Evolutionary conservation across 192 early-diverging fungal species (phyloP).

Genomic region (Backusella australiensis): DNA sequence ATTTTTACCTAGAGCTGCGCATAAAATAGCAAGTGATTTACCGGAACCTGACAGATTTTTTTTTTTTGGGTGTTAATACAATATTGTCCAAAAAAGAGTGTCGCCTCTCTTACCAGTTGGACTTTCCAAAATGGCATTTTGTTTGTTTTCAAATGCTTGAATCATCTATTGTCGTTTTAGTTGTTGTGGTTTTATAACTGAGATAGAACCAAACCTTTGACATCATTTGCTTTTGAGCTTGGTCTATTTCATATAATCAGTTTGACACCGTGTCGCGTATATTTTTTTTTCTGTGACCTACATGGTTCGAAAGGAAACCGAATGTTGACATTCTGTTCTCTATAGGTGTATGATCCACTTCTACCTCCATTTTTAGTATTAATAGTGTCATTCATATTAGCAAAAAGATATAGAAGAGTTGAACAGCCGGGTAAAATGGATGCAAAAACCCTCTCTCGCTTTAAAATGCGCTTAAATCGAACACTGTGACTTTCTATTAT

Average conservation of each 20-base stretch:
- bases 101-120: slow-evolving; percentile 44
- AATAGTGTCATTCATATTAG: too few species aligned
- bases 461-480: too few species aligned
- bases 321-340: neutral
- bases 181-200: neutral
- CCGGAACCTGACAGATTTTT: slow-evolving; percentile 57
- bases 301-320: neutral
- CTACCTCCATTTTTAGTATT: too few species aligned
- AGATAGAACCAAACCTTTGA: neutral
- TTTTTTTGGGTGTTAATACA: neutral
- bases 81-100: neutral
- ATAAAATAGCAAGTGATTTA: slow-evolving; percentile 73
- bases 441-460: too few species aligned
- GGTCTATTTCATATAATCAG: neutral
- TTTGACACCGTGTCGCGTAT: neutral
- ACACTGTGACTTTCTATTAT: too few species aligned
- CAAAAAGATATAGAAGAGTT: too few species aligned
- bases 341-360: neutral
- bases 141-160: slow-evolving; percentile 43
- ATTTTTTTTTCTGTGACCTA: neutral
- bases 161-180: slow-evolving; percentile 32
- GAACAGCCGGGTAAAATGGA: too few species aligned
- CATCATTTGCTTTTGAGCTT: slow-evolving; percentile 12
- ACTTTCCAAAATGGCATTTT: slow-evolving; percentile 68
- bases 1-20: slow-evolving; percentile 52